Percentiles rank a stretch among this genome's conserved stretches.
phyloP scores from a whole-genome alignment of 352 stramenopile genomes.

The Plasmopara viticola region DNA sequence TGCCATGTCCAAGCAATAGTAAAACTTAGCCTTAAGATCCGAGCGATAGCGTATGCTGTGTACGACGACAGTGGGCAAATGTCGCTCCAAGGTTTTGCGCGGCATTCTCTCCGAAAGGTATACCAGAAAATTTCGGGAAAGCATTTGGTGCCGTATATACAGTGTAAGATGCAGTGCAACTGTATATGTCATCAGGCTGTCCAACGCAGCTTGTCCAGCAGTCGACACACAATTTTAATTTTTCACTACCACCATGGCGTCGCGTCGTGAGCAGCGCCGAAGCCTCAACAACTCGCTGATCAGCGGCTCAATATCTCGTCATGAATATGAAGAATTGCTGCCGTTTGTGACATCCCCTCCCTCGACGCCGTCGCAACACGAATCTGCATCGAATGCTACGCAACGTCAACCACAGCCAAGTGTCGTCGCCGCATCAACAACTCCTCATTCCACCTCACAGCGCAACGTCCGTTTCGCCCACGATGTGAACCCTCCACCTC shows the following conservation, averaged over 20 bases:
- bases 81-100: too few species aligned
- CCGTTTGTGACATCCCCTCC: slow-evolving; percentile 26
- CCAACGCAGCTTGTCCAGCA: slow-evolving; percentile 10
- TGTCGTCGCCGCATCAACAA: slow-evolving; percentile 6
- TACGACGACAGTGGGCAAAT: too few species aligned
- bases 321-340: slow-evolving; percentile 36
- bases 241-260: slow-evolving; percentile 10
- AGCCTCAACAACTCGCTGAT: slow-evolving; percentile 32
- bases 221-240: slow-evolving; percentile 2
- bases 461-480: slow-evolving; percentile 21
- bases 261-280: slow-evolving; percentile 25
- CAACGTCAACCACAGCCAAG: slow-evolving; percentile 7
- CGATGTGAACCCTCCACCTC: slow-evolving; percentile 3
- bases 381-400: slow-evolving; percentile 4
- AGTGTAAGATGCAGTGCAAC: too few species aligned
- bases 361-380: slow-evolving; percentile 6
- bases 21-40: too few species aligned
- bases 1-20: too few species aligned
- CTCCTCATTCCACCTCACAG: slow-evolving; percentile 4
- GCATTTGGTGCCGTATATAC: too few species aligned
- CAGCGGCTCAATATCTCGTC: slow-evolving; percentile 25
- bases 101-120: too few species aligned
- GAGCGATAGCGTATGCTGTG: too few species aligned
- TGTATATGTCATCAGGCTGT: slow-evolving; percentile 15
- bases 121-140: too few species aligned